Evolutionary conservation across 2,329 filamentous ascomycete genomes (phyloP), one percentile per base, ranked within the genome.

Genomic region (Aspergillus puulaauensis): DNA sequence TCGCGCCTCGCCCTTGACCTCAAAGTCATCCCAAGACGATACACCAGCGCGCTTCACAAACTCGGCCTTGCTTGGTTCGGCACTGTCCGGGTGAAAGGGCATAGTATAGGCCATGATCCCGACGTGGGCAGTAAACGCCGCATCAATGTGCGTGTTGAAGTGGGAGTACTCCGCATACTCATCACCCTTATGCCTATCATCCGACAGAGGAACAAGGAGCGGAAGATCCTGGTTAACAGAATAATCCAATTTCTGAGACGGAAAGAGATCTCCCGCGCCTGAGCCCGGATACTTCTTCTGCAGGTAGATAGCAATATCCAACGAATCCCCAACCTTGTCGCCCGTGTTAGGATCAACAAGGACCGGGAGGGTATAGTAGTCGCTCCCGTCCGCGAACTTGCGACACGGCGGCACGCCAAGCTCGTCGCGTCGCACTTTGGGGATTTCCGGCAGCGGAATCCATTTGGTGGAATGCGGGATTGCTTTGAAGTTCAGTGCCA

Each of bases 241-340:
- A 57, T 74, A 83, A 52, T 80, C 77, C 15, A 83, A 72, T 6
- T 60, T 70, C 46, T 72, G 68, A 0, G 69, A 48, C 0, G 80
- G 80, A 63, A 87, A 83, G 2, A 88, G 74, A 46, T 77, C 68
- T 0, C 78, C 77, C 1, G 66, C 73, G 1, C 79, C 79, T 0
- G 77, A 68, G 31, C 70, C 57, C 0, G 83, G 82, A 54, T 83
- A 86, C 0, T 68, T 76, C 1, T 77, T 71, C 23, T 88, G 79
- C 2, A 89, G 76, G 64, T 87, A 83, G 24, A 80, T 70, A 6
- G 86, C 86, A 59, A 89, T 89, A 52, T 88, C 86, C 65, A 87
- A 86, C 2, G 85, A 84, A 71, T 89, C 86, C 5, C 86, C 86
- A 3, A 88, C 55, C 0, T 75, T 51, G 0, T 70, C 58, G 5